Base-by-base conservation (phyloP, 2,329 filamentous ascomycete species). In the Cylindrodendrum hubeiense region DNA sequence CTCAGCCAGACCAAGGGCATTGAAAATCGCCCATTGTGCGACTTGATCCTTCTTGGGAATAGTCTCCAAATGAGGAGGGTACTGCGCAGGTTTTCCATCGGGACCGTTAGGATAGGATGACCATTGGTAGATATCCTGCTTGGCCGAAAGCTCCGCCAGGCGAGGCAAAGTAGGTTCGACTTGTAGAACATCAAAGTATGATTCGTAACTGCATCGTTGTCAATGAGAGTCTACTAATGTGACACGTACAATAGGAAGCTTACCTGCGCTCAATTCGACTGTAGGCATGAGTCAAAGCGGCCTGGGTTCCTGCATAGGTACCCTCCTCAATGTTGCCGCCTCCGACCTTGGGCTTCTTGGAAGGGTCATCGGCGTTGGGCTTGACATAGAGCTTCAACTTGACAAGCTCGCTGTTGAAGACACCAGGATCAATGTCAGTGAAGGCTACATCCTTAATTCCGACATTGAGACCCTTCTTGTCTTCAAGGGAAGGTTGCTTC, bases 241-340 rank as follows among this genome's bases (percentile, higher is more conserved):
- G 37, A 17, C 6, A 17, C 5, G 44, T 5, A 5, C 10, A 17
- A 9, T n/a, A 28, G 6, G 0, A 28, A 13, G 28, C 75, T 71
- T 43, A 79, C 77, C 72, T 78, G 47, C 76, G 75, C 70, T 79
- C 78, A 53, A 79, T 78, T 15, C 75, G 72, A 12, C 72, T 69
- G 54, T 79, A 79, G 0, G 76, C 70, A n/a, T 80, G 75, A 0
- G 77, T 79, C 24, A 80, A 26, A 9, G 77, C 77, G 15, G 78
- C 72, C 43, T 79, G 78, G 0, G 78, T 79, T 7, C 77, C 78
- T 6, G 71, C 60, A 55, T 79, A 79, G 3, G 76, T 78, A 2
- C 77, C 78, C 49, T 77, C 64, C 2, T 47, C 46, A 10, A 80
- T 76, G 46, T 77, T 74, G 4, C 75, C 78, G 26, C 73, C 70